Base-by-base conservation (phyloP, 805 yeast genomes). In the Candida methanosorbosa region DNA sequence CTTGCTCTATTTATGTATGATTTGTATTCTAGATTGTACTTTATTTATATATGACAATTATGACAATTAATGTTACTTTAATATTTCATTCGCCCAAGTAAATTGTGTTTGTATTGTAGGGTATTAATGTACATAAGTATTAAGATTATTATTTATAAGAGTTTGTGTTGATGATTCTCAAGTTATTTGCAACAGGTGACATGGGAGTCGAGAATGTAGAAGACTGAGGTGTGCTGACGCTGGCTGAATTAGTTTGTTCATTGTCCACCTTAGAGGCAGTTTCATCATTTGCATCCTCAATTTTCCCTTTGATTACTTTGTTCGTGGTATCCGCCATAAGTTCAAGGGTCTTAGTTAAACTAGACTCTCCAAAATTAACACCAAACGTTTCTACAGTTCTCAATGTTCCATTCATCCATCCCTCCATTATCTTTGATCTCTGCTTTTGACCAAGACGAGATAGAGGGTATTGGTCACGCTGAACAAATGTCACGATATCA, bases 401-500 rank as follows among this genome's bases (percentile, higher is more conserved):
- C 36, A 81, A 49, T 34, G 61, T 63, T 28, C 72, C 69, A 18
- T 61, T 57, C 22, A 78, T 59, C 76, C 83, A 82, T 18, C 55
- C 50, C 26, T 63, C 56, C 41, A 88, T 64, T 16, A 85, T 70
- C 34, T 72, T 67, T 2, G 81, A 79, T 36, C 97, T 66, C 59
- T 86, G 95, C 42, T 79, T 79, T 27, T 79, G 75, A 2, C 81
- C 86, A 39, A 87, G 55, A 44, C 94, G 58, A 19, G 92, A 81
- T 32, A 72, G 61, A 3, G 87, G 88, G 44, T 78, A 72, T 12
- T 68, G 69, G 4, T 75, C 79, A 31, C 66, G 65, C 33, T 72
- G 73, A 29, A 83, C 74, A 58, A 90, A 92, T 0, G 86, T 81
- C 25, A 92, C 81, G 29, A 90, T 71, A 54, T 94, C 97, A 16